A percentile compares a stretch with the other conserved stretches of the same genome.
Evolutionary conservation across 2,329 filamentous ascomycete genomes (phyloP).

Genomic region (Paecilomyces sp.): DNA sequence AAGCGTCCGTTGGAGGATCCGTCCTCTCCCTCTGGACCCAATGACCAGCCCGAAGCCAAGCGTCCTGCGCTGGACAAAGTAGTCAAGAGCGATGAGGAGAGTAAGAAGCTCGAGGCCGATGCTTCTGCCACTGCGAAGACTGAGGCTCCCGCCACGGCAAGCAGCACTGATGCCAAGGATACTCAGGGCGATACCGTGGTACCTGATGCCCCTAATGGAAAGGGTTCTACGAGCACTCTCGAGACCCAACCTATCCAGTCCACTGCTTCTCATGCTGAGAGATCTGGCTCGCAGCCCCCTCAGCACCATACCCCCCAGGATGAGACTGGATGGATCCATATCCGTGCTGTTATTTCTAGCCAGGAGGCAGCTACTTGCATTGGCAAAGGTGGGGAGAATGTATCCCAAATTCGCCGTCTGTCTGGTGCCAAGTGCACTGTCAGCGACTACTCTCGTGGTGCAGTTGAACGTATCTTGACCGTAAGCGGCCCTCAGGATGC

Average conservation of each 20-base stretch:
- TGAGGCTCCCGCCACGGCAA: conserved; percentile 20
- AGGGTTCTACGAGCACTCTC: conserved; percentile 34
- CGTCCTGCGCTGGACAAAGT: conserved; percentile 92
- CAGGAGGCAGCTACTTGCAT: conserved; percentile 96
- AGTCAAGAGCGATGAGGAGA: conserved; percentile 55
- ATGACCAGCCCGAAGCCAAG: conserved; percentile 94
- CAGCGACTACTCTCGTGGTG: conserved; percentile 94
- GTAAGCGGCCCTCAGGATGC: conserved; percentile 96
- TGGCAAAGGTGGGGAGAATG: conserved; percentile 97
- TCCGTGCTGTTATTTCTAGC: conserved; percentile 94
- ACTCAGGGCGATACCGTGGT: conserved; percentile 63
- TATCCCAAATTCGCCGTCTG: conserved; percentile 89
- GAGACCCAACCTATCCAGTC: conserved; percentile 55
- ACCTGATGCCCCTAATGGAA: conserved; percentile 54
- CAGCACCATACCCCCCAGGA: conserved; percentile 57
- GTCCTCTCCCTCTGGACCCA: conserved; percentile 84
- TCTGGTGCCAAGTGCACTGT: conserved; percentile 98
- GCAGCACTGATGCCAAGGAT: conserved; percentile 45
- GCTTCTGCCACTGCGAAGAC: conserved; percentile 22
- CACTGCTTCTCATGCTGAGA: conserved; percentile 48
- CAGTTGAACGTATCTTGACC: conserved; percentile 93
- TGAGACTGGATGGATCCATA: conserved; percentile 93
- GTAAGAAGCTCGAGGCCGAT: conserved; percentile 40
- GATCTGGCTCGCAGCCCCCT: conserved; percentile 34
- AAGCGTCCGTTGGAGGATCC: conserved; percentile 97